Conservation (phyloP, 345 rosid species). For the Eucalyptus curtisii region DNA sequence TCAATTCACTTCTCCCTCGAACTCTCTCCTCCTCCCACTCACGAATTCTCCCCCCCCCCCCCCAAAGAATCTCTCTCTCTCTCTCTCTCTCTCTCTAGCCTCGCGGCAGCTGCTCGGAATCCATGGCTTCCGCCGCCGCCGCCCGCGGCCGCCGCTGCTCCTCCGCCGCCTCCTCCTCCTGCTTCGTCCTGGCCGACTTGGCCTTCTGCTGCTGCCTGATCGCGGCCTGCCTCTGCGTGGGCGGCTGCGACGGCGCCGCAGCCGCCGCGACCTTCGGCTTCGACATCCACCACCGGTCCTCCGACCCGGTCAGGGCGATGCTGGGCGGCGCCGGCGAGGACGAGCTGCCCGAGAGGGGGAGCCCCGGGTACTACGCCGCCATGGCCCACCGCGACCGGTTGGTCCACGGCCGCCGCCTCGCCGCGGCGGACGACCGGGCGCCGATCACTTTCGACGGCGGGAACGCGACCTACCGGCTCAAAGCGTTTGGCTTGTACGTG, state of each 20-base stretch:
- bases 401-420: slow-evolving; percentile 60
- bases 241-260: slow-evolving; percentile 1
- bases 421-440: slow-evolving; percentile 13
- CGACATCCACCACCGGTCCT: slow-evolving; percentile 60
- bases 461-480: slow-evolving; percentile 39
- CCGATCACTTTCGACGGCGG: slow-evolving; percentile 54
- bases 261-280: slow-evolving; percentile 44
- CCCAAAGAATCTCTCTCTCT: neutral
- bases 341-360: slow-evolving; percentile 43
- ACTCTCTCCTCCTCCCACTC: neutral
- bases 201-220: neutral
- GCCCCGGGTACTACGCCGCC: slow-evolving; percentile 36
- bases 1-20: neutral
- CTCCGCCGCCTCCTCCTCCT: neutral
- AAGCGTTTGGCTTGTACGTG: slow-evolving; percentile 59
- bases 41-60: no score
- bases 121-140: neutral
- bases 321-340: slow-evolving; percentile 31
- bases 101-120: neutral
- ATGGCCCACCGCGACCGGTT: slow-evolving; percentile 62
- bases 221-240: neutral
- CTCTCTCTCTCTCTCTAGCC: neutral
- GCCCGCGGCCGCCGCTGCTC: neutral
- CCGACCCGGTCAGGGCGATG: slow-evolving; percentile 56
- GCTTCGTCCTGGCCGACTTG: neutral